Evolutionary conservation across 78 protist species (phyloP), one percentile per base, ranked within the genome.

Genomic region (Trichosphaerium sp.): DNA sequence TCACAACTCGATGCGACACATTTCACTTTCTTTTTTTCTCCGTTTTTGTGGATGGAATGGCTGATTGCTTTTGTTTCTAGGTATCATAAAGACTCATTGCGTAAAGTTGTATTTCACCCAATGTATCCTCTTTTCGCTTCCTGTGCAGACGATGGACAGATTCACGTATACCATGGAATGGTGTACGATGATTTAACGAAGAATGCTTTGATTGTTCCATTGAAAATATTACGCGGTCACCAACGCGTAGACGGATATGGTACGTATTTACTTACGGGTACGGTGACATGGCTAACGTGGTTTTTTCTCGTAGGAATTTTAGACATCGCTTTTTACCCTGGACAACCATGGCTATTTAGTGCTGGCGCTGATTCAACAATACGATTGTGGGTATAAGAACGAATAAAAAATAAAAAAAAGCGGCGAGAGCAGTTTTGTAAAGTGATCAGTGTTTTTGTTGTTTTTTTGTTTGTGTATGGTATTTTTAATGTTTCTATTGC

Each of bases 291-390:
- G 61, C 35, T 8, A 8, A 15, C 6, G n/a, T 2, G 32, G 2
- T 0, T 40, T n/a, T 66, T 48, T 23, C 18, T 0, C 14, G 44
- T 82, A 3, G 98, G 96, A 55, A 90, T 92, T 11, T 40, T 93
- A 8, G 92, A 88, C 47, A 14, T 78, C 55, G 49, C 47, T 29
- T 96, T 81, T 72, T 98, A 96, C 42, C 98, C 98, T 52, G 66
- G 64, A 18, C 95, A 88, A 80, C 98, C 99, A 8, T 96, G 99
- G 99, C 43, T 94, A 7, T 83, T 92, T 72, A 60, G 86, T n/a
- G 72, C 91, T 0, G 95, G 92, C 25, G 93, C 88, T 1, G 97
- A 92, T 59, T 78, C 81, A 40, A 69, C 77, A 12, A 71, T 90
- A 28, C 61, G 73, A 10, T 68, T 92, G 59, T 85, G 40, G 26